These are phyloP conservation scores for Podila epicladia DNA, from an alignment of 192 early-diverging fungal genomes.

Conservation along the genomic window DNA sequence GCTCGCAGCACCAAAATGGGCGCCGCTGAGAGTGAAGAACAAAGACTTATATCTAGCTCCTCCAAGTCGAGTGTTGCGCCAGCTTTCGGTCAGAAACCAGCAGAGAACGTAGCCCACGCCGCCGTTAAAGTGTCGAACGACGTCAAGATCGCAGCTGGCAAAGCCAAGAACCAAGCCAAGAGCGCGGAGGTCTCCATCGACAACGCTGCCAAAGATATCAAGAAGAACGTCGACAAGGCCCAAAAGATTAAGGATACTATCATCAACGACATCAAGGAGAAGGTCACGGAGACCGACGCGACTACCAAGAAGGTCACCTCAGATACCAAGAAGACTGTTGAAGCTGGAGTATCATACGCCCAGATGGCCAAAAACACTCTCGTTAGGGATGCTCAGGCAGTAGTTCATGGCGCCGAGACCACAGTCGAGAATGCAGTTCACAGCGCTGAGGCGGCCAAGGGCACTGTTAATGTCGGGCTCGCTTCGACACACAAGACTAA, in stretches of 20 bases:
- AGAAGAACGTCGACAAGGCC: background rate
- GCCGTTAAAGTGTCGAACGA: background rate
- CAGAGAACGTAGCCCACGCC: background rate
- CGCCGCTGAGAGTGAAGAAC: background rate
- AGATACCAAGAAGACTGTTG: background rate
- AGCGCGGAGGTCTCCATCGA: background rate
- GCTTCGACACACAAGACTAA: background rate
- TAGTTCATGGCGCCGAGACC: background rate
- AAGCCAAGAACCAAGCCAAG: background rate
- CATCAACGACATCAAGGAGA: background rate
- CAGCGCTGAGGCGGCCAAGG: background rate
- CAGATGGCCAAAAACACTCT: background rate
- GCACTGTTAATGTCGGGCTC: background rate
- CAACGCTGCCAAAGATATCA: background rate
- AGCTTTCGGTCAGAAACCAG: background rate
- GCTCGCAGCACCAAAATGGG: background rate
- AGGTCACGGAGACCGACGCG: background rate
- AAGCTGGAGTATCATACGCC: background rate
- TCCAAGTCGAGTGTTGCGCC: background rate
- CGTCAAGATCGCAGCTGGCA: background rate
- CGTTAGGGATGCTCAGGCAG: background rate
- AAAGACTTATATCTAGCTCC: no score
- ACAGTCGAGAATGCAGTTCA: background rate
- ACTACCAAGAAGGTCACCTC: background rate
- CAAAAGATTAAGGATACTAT: conserved; percentile 2